Evolutionary conservation across 176 grass and related monocot species (phyloP).

Genomic region (Lolium rigidum): DNA sequence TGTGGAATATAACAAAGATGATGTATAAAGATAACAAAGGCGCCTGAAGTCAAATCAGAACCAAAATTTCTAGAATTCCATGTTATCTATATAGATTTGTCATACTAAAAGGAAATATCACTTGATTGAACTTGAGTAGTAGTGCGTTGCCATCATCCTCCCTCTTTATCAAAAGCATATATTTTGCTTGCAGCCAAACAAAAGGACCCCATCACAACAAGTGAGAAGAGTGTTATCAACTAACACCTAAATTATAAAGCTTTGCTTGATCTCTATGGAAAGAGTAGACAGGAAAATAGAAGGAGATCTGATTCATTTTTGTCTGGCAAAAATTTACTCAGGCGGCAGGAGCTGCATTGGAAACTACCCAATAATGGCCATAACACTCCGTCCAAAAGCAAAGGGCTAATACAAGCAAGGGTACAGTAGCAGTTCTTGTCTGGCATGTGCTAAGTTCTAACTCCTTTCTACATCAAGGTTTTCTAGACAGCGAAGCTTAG

Average conservation of each 20-base stretch:
- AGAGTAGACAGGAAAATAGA: background rate
- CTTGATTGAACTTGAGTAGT: slow-evolving; percentile 8
- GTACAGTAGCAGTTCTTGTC: background rate
- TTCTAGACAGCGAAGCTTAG: background rate
- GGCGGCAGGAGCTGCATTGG: background rate
- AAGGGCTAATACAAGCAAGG: background rate
- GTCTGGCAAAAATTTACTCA: background rate
- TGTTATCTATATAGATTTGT: background rate
- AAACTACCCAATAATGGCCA: background rate
- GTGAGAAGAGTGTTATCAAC: slow-evolving; percentile 25
- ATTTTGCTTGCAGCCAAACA: slow-evolving; percentile 14
- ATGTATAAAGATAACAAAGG: background rate
- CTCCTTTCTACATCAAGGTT: background rate
- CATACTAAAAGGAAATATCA: slow-evolving; percentile 1
- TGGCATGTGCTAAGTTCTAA: background rate
- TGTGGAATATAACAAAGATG: background rate
- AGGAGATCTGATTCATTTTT: background rate
- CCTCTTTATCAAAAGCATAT: slow-evolving; percentile 8
- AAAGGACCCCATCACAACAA: background rate
- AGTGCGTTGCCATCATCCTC: background rate
- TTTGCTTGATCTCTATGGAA: background rate
- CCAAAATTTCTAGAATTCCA: background rate
- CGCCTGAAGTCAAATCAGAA: background rate
- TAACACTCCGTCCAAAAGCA: background rate
- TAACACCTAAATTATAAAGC: slow-evolving; percentile 5